phyloP scores from a whole-genome alignment of 2,329 filamentous ascomycete genomes.

The Neonectria magnoliae region DNA sequence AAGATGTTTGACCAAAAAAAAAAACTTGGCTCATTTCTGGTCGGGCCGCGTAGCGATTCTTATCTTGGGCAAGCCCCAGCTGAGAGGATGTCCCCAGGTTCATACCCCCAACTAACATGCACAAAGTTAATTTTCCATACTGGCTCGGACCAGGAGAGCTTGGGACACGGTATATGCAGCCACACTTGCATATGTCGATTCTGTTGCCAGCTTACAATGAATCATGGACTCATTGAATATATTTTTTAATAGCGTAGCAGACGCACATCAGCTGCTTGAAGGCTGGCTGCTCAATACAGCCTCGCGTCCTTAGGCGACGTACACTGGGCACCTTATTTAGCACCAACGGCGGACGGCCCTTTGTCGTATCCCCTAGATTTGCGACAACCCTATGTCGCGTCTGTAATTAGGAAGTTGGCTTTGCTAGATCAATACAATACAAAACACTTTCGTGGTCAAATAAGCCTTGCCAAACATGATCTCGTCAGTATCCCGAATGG shows the following conservation, averaged over 20 bases:
- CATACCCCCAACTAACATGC: slow-evolving; percentile 34
- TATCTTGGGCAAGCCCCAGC: slow-evolving; percentile 29
- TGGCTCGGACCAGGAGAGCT: neutral
- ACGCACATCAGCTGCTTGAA: slow-evolving; percentile 11
- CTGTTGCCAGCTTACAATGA: neutral
- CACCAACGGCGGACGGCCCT: neutral
- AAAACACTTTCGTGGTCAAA: slow-evolving; percentile 32
- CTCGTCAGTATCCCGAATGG: neutral
- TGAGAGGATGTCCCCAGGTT: slow-evolving; percentile 17
- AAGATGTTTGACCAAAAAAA: slow-evolving; percentile 21
- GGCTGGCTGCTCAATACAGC: neutral
- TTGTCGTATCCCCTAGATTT: slow-evolving; percentile 27
- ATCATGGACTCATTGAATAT: slow-evolving; percentile 7
- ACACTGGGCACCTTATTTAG: neutral
- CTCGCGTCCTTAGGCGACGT: neutral
- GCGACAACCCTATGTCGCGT: slow-evolving; percentile 27
- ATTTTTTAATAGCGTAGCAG: slow-evolving; percentile 16
- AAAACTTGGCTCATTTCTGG: slow-evolving; percentile 20
- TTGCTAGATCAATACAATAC: slow-evolving; percentile 48
- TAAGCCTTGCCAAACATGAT: slow-evolving; percentile 14
- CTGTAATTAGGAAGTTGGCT: slow-evolving; percentile 44
- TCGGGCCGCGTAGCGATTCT: slow-evolving; percentile 22
- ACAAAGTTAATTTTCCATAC: slow-evolving; percentile 28
- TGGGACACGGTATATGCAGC: slow-evolving; percentile 3
- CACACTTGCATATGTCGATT: slow-evolving; percentile 1